phyloP scores from a whole-genome alignment of 2,329 filamentous ascomycete species.

The Fonsecaea pedrosoi region DNA sequence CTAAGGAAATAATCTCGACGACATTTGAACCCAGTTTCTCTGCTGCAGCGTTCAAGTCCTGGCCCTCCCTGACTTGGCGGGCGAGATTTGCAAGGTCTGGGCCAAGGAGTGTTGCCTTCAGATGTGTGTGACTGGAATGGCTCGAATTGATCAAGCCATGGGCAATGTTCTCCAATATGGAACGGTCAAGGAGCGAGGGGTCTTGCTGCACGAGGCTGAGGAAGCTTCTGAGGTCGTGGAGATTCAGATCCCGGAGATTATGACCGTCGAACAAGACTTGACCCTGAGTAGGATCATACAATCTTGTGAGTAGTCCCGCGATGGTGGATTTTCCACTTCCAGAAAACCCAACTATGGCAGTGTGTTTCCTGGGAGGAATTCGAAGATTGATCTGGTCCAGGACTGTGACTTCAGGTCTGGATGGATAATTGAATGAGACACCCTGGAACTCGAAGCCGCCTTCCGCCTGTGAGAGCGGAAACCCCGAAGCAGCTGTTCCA shows the following conservation, averaged over 20 bases:
- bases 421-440: slow-evolving; percentile 47
- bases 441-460: slow-evolving; percentile 45
- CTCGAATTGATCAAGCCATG: slow-evolving; percentile 54
- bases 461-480: slow-evolving; percentile 3
- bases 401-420: slow-evolving; percentile 45
- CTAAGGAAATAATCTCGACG: slow-evolving; percentile 60
- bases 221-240: slow-evolving; percentile 46
- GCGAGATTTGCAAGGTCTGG: slow-evolving; percentile 17
- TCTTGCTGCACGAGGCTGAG: slow-evolving; percentile 59
- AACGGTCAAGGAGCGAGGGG: slow-evolving; percentile 58
- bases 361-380: slow-evolving; percentile 48
- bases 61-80: slow-evolving; percentile 20
- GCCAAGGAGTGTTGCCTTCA: slow-evolving; percentile 40
- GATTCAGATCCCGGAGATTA: slow-evolving; percentile 44
- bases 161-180: slow-evolving; percentile 62
- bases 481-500: slow-evolving; percentile 15
- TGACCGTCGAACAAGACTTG: slow-evolving; percentile 43
- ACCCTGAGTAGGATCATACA: slow-evolving; percentile 48
- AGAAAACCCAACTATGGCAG: slow-evolving; percentile 57
- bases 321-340: slow-evolving; percentile 61
- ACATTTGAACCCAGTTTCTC: slow-evolving; percentile 44
- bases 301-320: slow-evolving; percentile 46
- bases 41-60: slow-evolving; percentile 17
- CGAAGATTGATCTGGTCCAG: slow-evolving; percentile 44
- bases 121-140: slow-evolving; percentile 39